These are phyloP conservation scores for Collybia sordida DNA, from an alignment of 768 basidiomycete species.

Conservation along the genomic window DNA sequence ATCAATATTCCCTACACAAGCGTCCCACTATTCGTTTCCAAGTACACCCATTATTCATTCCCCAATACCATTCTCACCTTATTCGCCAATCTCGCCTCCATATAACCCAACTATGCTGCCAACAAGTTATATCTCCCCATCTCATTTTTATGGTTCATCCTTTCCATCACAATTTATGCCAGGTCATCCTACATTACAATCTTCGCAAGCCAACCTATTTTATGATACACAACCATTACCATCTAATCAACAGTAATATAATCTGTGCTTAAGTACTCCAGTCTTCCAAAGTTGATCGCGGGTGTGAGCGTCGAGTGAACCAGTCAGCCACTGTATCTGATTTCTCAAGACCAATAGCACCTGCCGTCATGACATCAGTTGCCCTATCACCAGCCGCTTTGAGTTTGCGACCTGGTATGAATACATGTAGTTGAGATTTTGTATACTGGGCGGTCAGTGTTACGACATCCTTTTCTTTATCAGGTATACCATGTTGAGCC, in stretches of 20 bases:
- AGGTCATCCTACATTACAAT: too few species aligned
- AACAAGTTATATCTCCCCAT: too few species aligned
- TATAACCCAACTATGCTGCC: background rate
- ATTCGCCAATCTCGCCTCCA: background rate
- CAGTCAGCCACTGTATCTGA: slow-evolving; percentile 12
- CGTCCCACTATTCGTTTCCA: background rate
- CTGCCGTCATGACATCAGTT: background rate
- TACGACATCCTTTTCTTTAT: slow-evolving; percentile 20
- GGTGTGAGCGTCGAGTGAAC: slow-evolving; percentile 3
- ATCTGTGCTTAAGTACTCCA: slow-evolving; percentile 1
- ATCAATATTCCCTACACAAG: background rate
- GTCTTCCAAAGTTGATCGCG: slow-evolving; percentile 3
- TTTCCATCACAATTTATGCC: background rate
- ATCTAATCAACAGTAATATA: too few species aligned
- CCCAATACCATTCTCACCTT: background rate
- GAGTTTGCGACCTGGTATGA: too few species aligned
- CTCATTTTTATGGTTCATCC: background rate
- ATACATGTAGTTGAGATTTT: too few species aligned
- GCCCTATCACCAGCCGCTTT: background rate
- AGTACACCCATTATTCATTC: background rate
- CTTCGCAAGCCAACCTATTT: background rate
- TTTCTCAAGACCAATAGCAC: slow-evolving; percentile 7
- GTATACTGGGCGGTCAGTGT: background rate
- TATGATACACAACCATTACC: background rate
- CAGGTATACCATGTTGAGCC: slow-evolving; percentile 19